Evolutionary conservation across 768 basidiomycete species (phyloP).

Genomic region (Hypholoma sublateritium): DNA sequence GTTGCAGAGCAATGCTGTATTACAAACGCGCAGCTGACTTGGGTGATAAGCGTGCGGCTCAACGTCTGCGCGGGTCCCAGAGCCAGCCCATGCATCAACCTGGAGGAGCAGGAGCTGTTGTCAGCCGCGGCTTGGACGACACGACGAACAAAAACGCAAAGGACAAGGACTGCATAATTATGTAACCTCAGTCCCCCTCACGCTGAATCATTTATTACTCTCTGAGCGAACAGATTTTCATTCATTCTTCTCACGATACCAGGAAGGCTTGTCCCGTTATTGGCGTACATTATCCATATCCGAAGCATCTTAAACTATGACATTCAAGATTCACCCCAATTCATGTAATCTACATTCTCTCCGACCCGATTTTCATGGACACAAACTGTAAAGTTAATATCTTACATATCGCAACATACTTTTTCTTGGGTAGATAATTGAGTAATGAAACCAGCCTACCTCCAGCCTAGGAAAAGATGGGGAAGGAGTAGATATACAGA

Average conservation of each 20-base stretch:
- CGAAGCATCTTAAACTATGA: conserved; percentile 22
- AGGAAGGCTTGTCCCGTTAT: neutral
- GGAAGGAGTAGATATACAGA: neutral
- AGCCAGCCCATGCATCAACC: conserved; percentile 54
- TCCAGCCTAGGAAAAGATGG: neutral
- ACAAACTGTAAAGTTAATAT: conserved; percentile 20
- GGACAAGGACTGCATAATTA: conserved; percentile 85
- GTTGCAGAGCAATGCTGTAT: conserved; percentile 66
- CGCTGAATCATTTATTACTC: neutral
- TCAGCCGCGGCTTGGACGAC: conserved; percentile 54
- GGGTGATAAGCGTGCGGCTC: conserved; percentile 91
- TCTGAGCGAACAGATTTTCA: neutral
- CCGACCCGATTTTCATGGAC: conserved; percentile 17
- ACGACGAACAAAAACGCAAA: conserved; percentile 51
- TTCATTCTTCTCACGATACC: neutral
- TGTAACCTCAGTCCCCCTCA: conserved; percentile 46
- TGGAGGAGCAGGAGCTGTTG: conserved; percentile 60
- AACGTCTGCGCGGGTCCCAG: conserved; percentile 70
- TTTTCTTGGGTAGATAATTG: conserved; percentile 6
- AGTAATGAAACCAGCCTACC: neutral
- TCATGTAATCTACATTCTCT: conserved; percentile 21
- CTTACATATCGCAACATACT: conserved; percentile 14
- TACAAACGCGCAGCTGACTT: conserved; percentile 90
- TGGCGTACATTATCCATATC: conserved; percentile 11
- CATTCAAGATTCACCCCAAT: conserved; percentile 20